Base-by-base conservation (phyloP, 352 stramenopile species). In the Phytophthora citrophthora region DNA sequence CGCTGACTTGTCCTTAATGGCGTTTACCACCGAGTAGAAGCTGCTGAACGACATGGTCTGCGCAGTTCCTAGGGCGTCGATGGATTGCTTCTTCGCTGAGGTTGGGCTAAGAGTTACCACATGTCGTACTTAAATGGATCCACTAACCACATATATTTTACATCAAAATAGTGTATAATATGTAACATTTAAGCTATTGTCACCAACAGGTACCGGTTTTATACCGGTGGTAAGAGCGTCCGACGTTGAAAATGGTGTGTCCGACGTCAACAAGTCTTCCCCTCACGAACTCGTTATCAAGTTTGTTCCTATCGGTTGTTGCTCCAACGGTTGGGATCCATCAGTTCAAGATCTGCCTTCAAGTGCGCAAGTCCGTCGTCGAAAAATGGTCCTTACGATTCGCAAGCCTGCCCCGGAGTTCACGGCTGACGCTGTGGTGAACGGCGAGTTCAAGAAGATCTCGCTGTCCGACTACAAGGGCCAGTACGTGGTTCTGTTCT, bases 401-500 rank as follows among this genome's bases (percentile, higher is more conserved):
- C 76, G 85, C 55, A 75, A 88, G 50, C 68, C 81, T 13, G 88
- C 88, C 3, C 88, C 88, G 10, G 71, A 74, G 38, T 96, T 96
- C 76, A 94, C 82, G 45, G 83, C 83, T 50, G 74, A 86, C 23
- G 89, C 89, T 44, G 81, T 96, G 23, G 74, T 96, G 15, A 56
- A 95, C 64, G 86, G 83, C 36, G 76, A 93, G 61, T 96, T 97
- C 73, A 89, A 89, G 76, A 83, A 74, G 32, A 55, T 97, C 31
- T 92, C 74, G 58, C 74, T 97, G 9, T 75, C 72, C 13, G 86
- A 97, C 62, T 97, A 95, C 80, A 84, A 83, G 46, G 90, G 90
- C 57, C 89, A 97, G 67, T 97, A 93, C 61, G 79, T 97, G 29
- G 89, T 97, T 53, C 83, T 97, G 16, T 96, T 97, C 86, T 97